phyloP scores from a whole-genome alignment of 2,329 filamentous ascomycete genomes.

The Sclerotinia sclerotiorum region DNA sequence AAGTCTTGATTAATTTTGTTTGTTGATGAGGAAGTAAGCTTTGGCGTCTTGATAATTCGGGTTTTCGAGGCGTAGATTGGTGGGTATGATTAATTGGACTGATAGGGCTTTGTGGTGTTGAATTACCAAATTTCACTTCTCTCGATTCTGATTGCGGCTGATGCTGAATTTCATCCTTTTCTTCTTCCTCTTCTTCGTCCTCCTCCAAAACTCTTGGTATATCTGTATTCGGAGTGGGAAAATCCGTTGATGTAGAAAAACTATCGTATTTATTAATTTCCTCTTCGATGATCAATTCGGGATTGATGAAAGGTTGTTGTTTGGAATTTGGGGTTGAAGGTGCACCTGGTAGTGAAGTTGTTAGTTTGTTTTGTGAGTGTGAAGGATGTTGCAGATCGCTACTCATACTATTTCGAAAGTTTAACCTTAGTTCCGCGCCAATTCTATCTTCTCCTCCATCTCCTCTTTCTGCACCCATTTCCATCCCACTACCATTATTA shows the following conservation, averaged over 20 bases:
- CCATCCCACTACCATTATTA: not conserved
- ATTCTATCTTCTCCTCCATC: not conserved
- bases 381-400: constrained; percentile 24
- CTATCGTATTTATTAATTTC: constrained; percentile 34
- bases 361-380: constrained; percentile 1
- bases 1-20: constrained; percentile 51
- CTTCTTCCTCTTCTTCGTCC: constrained; percentile 22
- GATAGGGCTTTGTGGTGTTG: constrained; percentile 19
- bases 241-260: constrained; percentile 33
- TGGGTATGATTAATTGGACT: not conserved
- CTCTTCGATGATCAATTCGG: constrained; percentile 2
- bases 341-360: not conserved
- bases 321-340: not conserved
- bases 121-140: constrained; percentile 18
- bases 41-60: constrained; percentile 41
- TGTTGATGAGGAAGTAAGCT: constrained; percentile 49
- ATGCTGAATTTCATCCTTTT: constrained; percentile 16
- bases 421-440: constrained; percentile 23
- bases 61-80: constrained; percentile 26
- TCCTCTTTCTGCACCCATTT: not conserved
- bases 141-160: constrained; percentile 4
- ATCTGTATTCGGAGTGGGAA: constrained; percentile 39
- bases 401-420: constrained; percentile 18
- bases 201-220: constrained; percentile 33
- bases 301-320: constrained; percentile 11